Evolutionary conservation across 2,329 filamentous ascomycete genomes (phyloP), one percentile per base, ranked within the genome.

Genomic region (Colletotrichum sp.): DNA sequence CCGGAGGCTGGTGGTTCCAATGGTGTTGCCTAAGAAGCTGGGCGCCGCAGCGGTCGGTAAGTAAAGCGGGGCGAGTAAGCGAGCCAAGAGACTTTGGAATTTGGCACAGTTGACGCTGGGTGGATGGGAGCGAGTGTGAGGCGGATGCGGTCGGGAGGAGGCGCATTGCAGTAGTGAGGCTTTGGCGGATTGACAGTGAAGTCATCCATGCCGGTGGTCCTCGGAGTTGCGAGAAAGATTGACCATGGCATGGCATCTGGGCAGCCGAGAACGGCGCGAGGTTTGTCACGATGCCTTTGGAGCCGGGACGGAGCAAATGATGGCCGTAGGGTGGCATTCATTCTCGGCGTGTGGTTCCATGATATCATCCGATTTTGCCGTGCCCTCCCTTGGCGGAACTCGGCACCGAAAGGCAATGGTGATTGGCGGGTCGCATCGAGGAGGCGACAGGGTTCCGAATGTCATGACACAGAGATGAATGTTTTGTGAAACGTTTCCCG

Each of bases 401-500:
- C 74, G 74, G 74, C 74, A 76, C 65, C 34, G 32, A 39, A 12
- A 18, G 21, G 43, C 13, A 9, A 18, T 28, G 72, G 28, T 76
- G 74, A 76, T 76, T 74, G 74, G 74, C 9, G 36, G 26, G 26
- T n/a, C 30, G 28, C 48, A 48, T 48, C 43, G 57, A 39, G 65
- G 74, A 60, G 43, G n/a, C 52, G 70, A 69, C 64, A 43, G 59
- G 74, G 64, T n/a, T 14, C 34, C 32, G 14, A 48, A 65, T 32
- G 30, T 65, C 64, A 76, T 76, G 70, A 74, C 74, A 76, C 73
- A 73, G 57, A 68, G 73, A 66, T 76, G 73, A 75, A 65, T 73
- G 70, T 64, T 74, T 57, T 75, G 34, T 76, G 74, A 76, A 76
- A 76, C 74, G 57, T 65, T 74, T 60, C 34, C 70, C 70, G 59